These are phyloP conservation scores for Xylariaceae sp. DNA, from an alignment of 2,329 filamentous ascomycete genomes.

Conservation along the genomic window DNA sequence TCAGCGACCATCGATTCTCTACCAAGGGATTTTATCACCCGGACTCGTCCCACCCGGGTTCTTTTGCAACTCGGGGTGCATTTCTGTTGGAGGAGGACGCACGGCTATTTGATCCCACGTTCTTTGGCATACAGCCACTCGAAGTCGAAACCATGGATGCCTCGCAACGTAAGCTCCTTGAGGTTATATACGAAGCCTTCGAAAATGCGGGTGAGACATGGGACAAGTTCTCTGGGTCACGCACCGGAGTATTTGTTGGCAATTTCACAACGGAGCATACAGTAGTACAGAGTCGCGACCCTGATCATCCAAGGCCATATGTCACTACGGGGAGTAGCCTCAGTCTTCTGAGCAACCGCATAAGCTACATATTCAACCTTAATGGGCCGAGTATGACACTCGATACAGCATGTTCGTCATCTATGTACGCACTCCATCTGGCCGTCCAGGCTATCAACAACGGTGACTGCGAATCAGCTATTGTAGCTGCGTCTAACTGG, in stretches of 20 bases:
- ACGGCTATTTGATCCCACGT: constrained; percentile 45
- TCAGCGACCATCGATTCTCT: neutral
- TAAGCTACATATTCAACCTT: constrained; percentile 42
- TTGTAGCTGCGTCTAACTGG: constrained; percentile 40
- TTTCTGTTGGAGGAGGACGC: constrained; percentile 37
- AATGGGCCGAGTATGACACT: constrained; percentile 45
- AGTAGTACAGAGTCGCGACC: constrained; percentile 29
- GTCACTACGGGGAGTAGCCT: constrained; percentile 17
- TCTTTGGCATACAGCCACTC: constrained; percentile 44
- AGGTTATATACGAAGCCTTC: constrained; percentile 43
- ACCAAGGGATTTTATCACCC: neutral
- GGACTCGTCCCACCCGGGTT: neutral
- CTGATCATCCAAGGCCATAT: constrained; percentile 28
- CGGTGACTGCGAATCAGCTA: constrained; percentile 35
- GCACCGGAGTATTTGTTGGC: constrained; percentile 42
- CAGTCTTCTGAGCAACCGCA: constrained; percentile 30
- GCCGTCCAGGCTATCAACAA: constrained; percentile 28
- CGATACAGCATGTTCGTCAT: constrained; percentile 47
- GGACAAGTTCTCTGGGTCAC: constrained; percentile 27
- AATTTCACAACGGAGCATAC: constrained; percentile 38
- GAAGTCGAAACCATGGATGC: constrained; percentile 47
- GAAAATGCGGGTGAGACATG: constrained; percentile 40
- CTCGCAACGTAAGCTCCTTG: constrained; percentile 44
- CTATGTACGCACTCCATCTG: constrained; percentile 42
- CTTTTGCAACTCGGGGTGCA: neutral